Evolutionary conservation across 2,329 filamentous ascomycete species (phyloP).

Genomic region (Pseudodiploospora longispora): DNA sequence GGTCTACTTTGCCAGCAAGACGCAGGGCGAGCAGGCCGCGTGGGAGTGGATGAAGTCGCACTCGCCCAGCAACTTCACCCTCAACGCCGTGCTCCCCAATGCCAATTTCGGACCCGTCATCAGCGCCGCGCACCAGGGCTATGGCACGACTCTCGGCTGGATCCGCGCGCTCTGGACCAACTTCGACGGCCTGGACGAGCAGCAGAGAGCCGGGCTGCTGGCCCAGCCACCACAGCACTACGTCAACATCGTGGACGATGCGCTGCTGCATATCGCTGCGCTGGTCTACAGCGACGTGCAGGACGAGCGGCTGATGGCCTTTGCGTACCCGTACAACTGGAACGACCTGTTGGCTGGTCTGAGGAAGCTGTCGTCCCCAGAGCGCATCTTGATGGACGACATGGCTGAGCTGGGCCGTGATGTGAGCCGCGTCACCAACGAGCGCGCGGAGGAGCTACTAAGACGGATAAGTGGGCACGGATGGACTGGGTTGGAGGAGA

Average conservation of each 20-base stretch:
- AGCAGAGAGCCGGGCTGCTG: background rate
- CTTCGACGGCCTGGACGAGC: background rate
- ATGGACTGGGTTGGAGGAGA: conserved; percentile 12
- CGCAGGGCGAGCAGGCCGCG: conserved; percentile 24
- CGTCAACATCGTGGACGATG: conserved; percentile 40
- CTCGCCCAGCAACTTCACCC: conserved; percentile 16
- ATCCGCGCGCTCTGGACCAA: background rate
- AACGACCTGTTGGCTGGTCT: conserved; percentile 29
- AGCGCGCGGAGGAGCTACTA: conserved; percentile 13
- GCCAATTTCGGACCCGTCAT: conserved; percentile 18
- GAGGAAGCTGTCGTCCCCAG: conserved; percentile 12
- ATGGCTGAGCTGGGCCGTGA: conserved; percentile 1
- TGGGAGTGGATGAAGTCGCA: conserved; percentile 28
- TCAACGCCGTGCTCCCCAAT: conserved; percentile 23
- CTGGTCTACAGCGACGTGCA: conserved; percentile 35
- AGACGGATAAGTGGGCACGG: conserved; percentile 8
- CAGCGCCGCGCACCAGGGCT: conserved; percentile 12
- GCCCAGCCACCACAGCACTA: conserved; percentile 27
- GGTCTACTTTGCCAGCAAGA: conserved; percentile 32
- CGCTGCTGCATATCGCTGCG: conserved; percentile 44
- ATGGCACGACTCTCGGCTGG: conserved; percentile 8
- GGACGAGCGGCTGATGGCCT: conserved; percentile 46
- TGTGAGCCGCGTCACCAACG: conserved; percentile 6
- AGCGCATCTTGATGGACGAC: conserved; percentile 9
- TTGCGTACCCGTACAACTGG: conserved; percentile 38